A percentile compares a stretch with the other conserved stretches of the same genome.
Evolutionary conservation across 2,329 filamentous ascomycete species (phyloP).

Genomic region (Diaporthe citriasiana): DNA sequence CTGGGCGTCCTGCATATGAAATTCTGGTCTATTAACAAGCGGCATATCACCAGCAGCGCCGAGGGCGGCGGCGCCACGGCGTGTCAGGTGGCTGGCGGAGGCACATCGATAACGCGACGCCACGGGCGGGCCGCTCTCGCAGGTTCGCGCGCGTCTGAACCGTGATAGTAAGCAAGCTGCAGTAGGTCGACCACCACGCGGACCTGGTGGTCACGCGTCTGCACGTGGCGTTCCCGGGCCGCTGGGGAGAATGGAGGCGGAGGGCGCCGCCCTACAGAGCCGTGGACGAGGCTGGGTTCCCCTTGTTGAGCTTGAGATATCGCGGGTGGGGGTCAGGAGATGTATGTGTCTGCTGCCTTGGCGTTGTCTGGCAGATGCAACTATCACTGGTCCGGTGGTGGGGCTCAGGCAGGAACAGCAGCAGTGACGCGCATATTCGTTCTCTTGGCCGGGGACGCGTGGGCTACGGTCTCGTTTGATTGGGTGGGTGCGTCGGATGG

Average conservation of each 20-base stretch:
- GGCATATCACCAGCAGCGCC: background rate
- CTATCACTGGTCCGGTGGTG: no score
- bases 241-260: background rate
- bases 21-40: background rate
- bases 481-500: background rate
- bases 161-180: background rate
- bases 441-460: background rate
- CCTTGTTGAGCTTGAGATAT: no score
- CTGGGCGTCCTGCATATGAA: background rate
- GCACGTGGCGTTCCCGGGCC: background rate
- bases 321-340: background rate
- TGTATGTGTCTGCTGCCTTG: background rate
- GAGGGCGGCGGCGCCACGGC: background rate
- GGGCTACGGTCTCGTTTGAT: no score
- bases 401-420: background rate
- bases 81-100: background rate
- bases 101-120: background rate
- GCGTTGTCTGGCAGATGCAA: background rate
- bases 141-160: background rate
- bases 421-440: background rate
- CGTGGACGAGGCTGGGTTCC: background rate
- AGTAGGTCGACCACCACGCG: background rate
- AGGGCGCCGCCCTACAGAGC: background rate
- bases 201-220: background rate
- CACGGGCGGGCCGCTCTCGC: background rate